Percentiles rank a stretch among this genome's conserved stretches.
phyloP scores from a whole-genome alignment of 805 yeast genomes.

The Cyberlindnera mrakii region DNA sequence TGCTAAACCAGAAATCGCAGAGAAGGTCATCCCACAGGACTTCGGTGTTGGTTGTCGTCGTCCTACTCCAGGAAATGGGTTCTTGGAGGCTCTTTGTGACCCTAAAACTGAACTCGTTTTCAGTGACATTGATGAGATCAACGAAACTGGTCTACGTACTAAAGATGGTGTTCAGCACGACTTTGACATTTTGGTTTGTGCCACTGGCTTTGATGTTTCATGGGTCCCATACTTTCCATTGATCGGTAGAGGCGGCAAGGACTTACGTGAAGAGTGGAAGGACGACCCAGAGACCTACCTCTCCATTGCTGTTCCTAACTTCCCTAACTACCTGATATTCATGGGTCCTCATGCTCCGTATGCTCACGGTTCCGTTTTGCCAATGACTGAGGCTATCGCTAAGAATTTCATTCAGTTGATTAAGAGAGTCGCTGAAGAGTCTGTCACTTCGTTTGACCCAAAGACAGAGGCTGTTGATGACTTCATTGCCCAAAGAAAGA shows the following conservation, averaged over 20 bases:
- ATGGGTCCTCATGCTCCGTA: conserved; percentile 3
- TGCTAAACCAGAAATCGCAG: not conserved
- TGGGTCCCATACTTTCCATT: conserved; percentile 2
- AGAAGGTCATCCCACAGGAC: conserved; percentile 2
- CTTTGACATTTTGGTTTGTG: conserved; percentile 1
- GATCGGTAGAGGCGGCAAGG: conserved; percentile 1
- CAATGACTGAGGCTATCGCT: conserved; percentile 2
- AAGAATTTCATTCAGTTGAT: conserved; percentile 1
- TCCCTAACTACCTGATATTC: conserved; percentile 2
- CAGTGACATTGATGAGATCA: conserved; percentile 1
- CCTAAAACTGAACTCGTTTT: conserved; percentile 1
- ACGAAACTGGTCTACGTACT: not conserved
- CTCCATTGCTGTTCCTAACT: conserved; percentile 1
- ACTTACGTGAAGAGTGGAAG: conserved; percentile 2
- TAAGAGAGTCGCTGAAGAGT: conserved; percentile 1
- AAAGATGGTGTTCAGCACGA: conserved; percentile 2
- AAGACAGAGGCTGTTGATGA: conserved; percentile 81
- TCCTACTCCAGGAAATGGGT: conserved; percentile 1
- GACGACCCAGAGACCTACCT: conserved; percentile 1
- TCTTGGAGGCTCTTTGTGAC: conserved; percentile 1
- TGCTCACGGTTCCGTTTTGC: conserved; percentile 1
- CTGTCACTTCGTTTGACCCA: not conserved
- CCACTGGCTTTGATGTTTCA: conserved; percentile 1
- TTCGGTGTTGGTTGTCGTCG: conserved; percentile 2
- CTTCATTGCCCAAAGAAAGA: conserved; percentile 88